Percentiles rank a stretch among this genome's conserved stretches.
These are phyloP conservation scores for Suillus americanus DNA, from an alignment of 768 basidiomycete species.

Conservation along the genomic window DNA sequence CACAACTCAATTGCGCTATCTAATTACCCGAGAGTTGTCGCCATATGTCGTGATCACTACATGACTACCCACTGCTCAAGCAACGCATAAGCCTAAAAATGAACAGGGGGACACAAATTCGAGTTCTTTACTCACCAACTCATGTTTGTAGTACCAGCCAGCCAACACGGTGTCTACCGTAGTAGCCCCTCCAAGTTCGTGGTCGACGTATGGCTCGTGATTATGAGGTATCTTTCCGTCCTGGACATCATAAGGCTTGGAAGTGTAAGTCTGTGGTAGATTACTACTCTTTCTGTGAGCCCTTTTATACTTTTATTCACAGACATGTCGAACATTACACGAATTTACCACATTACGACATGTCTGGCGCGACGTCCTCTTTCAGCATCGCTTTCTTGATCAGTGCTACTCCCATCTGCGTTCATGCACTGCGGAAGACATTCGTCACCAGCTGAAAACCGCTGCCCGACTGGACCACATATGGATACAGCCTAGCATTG, in stretches of 20 bases:
- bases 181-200: conserved; percentile 14
- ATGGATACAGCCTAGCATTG: neutral
- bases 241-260: conserved; percentile 24
- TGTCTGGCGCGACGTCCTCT: conserved; percentile 27
- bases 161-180: neutral
- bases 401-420: conserved; percentile 27
- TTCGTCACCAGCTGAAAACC: conserved; percentile 24
- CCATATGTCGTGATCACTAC: neutral
- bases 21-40: neutral
- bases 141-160: neutral
- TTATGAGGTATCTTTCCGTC: conserved; percentile 28
- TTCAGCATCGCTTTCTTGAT: conserved; percentile 22
- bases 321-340: conserved; percentile 28
- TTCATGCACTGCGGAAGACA: conserved; percentile 16
- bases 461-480: conserved; percentile 11
- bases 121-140: neutral
- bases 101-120: neutral
- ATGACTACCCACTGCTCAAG: neutral
- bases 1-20: too few relatives aligned
- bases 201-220: conserved; percentile 28
- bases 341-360: conserved; percentile 23
- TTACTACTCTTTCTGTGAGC: neutral
- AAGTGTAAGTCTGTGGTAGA: conserved; percentile 19
- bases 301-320: neutral
- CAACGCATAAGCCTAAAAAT: neutral